phyloP scores from a whole-genome alignment of 176 grass and related monocot genomes.

The Eragrostis curvula region DNA sequence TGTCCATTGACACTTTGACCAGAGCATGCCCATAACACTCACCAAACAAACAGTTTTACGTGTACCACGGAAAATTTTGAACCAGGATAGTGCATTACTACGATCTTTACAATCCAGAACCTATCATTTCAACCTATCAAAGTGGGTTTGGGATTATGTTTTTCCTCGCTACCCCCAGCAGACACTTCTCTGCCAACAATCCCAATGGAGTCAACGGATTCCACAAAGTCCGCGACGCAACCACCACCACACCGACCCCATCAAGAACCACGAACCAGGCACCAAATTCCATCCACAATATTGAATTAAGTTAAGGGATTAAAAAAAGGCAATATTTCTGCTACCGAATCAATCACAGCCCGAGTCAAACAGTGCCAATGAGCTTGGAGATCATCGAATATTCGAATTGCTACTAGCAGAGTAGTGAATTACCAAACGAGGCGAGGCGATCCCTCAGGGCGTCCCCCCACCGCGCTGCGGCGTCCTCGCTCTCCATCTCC shows the following conservation, averaged over 20 bases:
- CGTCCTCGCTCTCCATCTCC: constrained; percentile 66
- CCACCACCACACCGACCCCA: constrained; percentile 3
- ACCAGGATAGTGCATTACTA: not conserved
- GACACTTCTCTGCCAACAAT: not conserved
- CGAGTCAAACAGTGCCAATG: not conserved
- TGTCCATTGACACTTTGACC: constrained; percentile 26
- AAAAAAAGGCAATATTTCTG: not conserved
- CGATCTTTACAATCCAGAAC: constrained; percentile 4
- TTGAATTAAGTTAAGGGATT: not conserved
- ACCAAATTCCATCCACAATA: not conserved
- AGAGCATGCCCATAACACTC: not conserved
- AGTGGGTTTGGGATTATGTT: not conserved
- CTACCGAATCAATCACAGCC: constrained; percentile 28
- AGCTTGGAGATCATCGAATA: constrained; percentile 15
- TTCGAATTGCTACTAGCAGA: constrained; percentile 33
- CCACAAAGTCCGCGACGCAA: constrained; percentile 10
- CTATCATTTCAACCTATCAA: not conserved
- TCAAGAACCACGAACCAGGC: not conserved
- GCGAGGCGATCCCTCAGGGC: constrained; percentile 58
- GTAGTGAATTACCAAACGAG: constrained; percentile 58
- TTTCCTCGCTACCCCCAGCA: not conserved
- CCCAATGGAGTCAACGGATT: constrained; percentile 40
- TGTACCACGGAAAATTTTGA: constrained; percentile 30
- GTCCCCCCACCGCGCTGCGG: constrained; percentile 60
- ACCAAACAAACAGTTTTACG: not conserved